A percentile compares a stretch with the other conserved stretches of the same genome.
Evolutionary conservation across 2,329 filamentous ascomycete species (phyloP).

Genomic region (Stemphylium lycopersici): DNA sequence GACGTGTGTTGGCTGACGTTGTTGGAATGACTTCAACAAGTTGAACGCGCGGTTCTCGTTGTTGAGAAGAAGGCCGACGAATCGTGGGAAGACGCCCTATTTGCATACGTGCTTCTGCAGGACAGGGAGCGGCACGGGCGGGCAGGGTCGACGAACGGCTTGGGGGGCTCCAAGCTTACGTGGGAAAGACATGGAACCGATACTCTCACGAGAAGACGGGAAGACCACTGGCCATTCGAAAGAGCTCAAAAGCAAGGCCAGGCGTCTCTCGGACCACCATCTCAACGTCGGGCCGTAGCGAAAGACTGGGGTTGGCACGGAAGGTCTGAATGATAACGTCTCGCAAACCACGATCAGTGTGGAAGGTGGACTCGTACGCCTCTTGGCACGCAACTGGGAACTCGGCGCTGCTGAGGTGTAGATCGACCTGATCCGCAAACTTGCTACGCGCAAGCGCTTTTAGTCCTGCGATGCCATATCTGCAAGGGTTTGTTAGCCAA

Average conservation of each 20-base stretch:
- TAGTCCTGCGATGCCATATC: constrained; percentile 56
- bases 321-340: constrained; percentile 57
- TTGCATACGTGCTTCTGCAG: constrained; percentile 8
- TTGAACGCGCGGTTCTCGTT: constrained; percentile 2
- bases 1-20: neutral
- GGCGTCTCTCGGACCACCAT: constrained; percentile 53
- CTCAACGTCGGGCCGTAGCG: constrained; percentile 54
- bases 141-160: neutral
- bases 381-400: constrained; percentile 57
- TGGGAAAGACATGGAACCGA: neutral
- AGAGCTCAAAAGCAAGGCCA: constrained; percentile 56
- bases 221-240: constrained; percentile 55
- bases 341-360: constrained; percentile 56
- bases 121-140: neutral
- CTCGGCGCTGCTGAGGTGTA: constrained; percentile 53
- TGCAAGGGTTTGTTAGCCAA: constrained; percentile 36
- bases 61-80: constrained; percentile 1
- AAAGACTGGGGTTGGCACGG: constrained; percentile 53
- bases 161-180: neutral
- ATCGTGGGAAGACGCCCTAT: neutral
- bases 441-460: constrained; percentile 55
- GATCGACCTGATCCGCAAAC: constrained; percentile 54
- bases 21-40: neutral
- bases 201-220: constrained; percentile 45
- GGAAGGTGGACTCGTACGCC: constrained; percentile 57